Conservation (phyloP, 1,284 basidiomycete species). For the Malassezia vespertilionis region DNA sequence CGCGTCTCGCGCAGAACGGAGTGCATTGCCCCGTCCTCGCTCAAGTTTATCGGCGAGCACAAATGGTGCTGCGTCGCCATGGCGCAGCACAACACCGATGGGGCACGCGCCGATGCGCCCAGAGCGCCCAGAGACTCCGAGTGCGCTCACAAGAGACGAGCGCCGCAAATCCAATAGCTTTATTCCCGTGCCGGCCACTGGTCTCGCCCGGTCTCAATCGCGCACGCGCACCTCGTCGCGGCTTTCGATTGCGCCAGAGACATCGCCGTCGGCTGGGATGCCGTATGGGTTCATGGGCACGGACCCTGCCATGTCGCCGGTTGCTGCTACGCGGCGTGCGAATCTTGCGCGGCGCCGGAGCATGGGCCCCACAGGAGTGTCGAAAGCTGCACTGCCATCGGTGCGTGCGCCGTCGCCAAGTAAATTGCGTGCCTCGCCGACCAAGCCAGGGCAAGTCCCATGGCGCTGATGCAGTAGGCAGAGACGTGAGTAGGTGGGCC, state of each 20-base stretch:
- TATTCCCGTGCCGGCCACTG: conserved; percentile 34
- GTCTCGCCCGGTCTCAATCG: conserved; percentile 20
- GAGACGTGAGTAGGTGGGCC: background rate
- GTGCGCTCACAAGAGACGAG: conserved; percentile 21
- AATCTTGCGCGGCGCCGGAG: conserved; percentile 19
- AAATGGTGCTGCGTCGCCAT: conserved; percentile 1
- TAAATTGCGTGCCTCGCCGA: conserved; percentile 4
- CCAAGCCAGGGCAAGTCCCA: conserved; percentile 1
- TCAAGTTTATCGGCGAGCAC: conserved; percentile 27
- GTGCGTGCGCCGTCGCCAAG: conserved; percentile 6
- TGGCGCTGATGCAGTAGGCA: background rate
- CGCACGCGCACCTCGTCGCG: conserved; percentile 9
- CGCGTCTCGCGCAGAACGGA: conserved; percentile 21
- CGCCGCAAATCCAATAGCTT: conserved; percentile 22
- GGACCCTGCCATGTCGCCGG: conserved; percentile 26
- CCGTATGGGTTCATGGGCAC: conserved; percentile 34
- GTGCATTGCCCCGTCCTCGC: conserved; percentile 38
- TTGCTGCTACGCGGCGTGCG: conserved; percentile 20
- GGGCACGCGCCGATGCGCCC: conserved; percentile 3
- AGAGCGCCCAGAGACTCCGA: conserved; percentile 19
- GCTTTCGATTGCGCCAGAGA: conserved; percentile 4
- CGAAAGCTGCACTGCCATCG: background rate
- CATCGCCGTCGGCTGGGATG: conserved; percentile 11
- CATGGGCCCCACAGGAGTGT: background rate
- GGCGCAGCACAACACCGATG: conserved; percentile 1